Evolutionary conservation across 2,329 filamentous ascomycete species (phyloP), one percentile per base, ranked within the genome.

Genomic region (Ramularia endophylla): DNA sequence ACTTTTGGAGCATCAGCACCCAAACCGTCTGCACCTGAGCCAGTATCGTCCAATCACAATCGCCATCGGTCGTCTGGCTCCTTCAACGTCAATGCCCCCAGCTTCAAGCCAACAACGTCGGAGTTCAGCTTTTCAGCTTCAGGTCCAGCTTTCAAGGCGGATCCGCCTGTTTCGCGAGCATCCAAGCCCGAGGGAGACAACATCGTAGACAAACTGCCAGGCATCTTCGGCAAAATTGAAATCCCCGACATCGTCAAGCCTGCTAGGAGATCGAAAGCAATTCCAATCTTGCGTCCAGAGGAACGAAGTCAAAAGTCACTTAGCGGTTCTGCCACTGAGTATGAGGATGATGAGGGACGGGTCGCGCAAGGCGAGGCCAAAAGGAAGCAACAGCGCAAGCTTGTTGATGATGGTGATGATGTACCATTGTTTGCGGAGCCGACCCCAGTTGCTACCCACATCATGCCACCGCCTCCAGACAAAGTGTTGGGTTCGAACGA

Each of bases 201-300:
- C 64, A 70, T 35, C 65, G 38, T 51, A 15, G 48, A 55, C 29
- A 47, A 54, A n/a, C 38, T 54, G 22, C 48, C 53, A 7, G 58
- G 48, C 33, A 64, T 64, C 36, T 64, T 64, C 43, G 58, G 61
- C 32, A 57, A 60, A 34, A 51, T 64, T 36, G 81, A 80, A 30
- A 82, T 89, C 73, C 22, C 74, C 11, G 80, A 86, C 16, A 73
- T 80, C 36, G 66, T 78, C 19, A 84, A 84, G 55, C 75, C 81
- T 5, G 62, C 67, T 1, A 87, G 85, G 65, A 80, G 79, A 53
- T 86, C 82, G 4, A 95, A 92, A 66, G 87, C 87, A 8, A 77
- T 95, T 40, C 85, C 88, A 0, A 94, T 95, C 48, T 66, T 90
- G 8, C 68, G 70, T 51, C 62, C 68, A 48, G 64, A 61, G 2